phyloP scores from a whole-genome alignment of 2,329 filamentous ascomycete genomes.

The Blumeriella jaapii region DNA sequence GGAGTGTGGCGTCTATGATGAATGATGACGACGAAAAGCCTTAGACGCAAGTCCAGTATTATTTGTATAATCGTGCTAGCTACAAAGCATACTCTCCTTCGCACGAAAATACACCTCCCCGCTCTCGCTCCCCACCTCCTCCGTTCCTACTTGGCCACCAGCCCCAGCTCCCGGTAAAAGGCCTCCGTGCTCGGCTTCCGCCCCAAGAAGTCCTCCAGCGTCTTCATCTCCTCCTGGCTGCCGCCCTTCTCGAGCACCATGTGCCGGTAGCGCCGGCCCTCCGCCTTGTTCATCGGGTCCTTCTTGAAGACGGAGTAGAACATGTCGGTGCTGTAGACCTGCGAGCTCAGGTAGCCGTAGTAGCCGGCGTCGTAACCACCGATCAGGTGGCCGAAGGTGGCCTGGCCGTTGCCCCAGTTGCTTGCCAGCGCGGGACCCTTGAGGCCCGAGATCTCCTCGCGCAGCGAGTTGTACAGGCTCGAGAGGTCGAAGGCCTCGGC shows the following conservation, averaged over 20 bases:
- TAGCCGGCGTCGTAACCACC: slow-evolving; percentile 80
- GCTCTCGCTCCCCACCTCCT: too few relatives aligned
- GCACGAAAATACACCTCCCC: too few relatives aligned
- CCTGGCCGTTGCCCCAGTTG: slow-evolving; percentile 65
- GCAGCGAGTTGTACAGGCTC: slow-evolving; percentile 59
- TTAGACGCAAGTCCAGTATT: too few relatives aligned
- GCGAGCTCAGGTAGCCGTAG: slow-evolving; percentile 63
- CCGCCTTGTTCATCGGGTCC: slow-evolving; percentile 64
- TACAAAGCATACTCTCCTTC: too few relatives aligned
- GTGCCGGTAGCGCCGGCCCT: slow-evolving; percentile 66
- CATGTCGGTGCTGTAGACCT: slow-evolving; percentile 80
- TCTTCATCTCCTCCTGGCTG: slow-evolving; percentile 70
- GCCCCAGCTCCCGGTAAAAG: slow-evolving; percentile 68
- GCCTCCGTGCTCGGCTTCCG: slow-evolving; percentile 65
- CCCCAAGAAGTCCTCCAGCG: slow-evolving; percentile 66
- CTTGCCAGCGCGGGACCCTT: slow-evolving; percentile 54
- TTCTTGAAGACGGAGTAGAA: slow-evolving; percentile 70
- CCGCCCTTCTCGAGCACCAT: slow-evolving; percentile 69
- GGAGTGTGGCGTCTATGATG: too few relatives aligned
- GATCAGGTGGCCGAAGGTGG: slow-evolving; percentile 72
- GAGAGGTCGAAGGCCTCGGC: slow-evolving; percentile 54
- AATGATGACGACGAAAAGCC: too few relatives aligned
- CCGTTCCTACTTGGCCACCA: slow-evolving; percentile 22
- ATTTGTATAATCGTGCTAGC: too few relatives aligned
- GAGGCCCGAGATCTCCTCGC: slow-evolving; percentile 59